Percentiles rank a stretch among this genome's conserved stretches.
Evolutionary conservation across 2,329 filamentous ascomycete genomes (phyloP).

Genomic region (Aspergillus pseudotamarii): DNA sequence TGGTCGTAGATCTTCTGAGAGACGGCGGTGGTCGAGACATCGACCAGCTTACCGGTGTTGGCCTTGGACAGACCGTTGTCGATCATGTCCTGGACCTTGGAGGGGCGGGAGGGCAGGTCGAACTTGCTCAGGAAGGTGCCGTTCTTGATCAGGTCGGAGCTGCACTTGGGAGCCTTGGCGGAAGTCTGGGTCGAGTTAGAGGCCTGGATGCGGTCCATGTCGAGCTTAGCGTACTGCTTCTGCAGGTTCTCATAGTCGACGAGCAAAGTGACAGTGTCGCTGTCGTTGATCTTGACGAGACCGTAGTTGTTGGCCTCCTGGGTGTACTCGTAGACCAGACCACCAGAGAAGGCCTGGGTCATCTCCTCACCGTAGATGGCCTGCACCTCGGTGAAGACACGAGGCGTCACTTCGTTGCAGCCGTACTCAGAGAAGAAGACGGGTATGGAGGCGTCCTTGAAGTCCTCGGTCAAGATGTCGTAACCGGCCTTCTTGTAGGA

Average conservation of each 20-base stretch:
- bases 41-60: constrained; percentile 65
- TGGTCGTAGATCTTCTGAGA: constrained; percentile 59
- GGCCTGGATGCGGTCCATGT: constrained; percentile 69
- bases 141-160: constrained; percentile 65
- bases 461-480: constrained; percentile 60
- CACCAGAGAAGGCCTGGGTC: constrained; percentile 61
- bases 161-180: constrained; percentile 66
- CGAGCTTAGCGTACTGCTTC: constrained; percentile 72
- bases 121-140: constrained; percentile 75
- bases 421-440: constrained; percentile 71
- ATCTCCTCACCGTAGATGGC: constrained; percentile 63
- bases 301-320: constrained; percentile 53
- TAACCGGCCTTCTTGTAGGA: constrained; percentile 59
- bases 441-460: constrained; percentile 60
- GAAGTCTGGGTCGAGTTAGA: constrained; percentile 60
- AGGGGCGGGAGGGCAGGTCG: constrained; percentile 69
- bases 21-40: constrained; percentile 60
- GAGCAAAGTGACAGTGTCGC: constrained; percentile 61
- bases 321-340: constrained; percentile 56
- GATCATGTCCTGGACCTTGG: constrained; percentile 72
- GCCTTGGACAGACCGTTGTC: constrained; percentile 71
- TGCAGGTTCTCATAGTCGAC: constrained; percentile 74
- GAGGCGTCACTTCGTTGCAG: constrained; percentile 62
- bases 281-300: constrained; percentile 63
- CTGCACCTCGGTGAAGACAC: constrained; percentile 63